phyloP scores from a whole-genome alignment of 2,329 filamentous ascomycete genomes.

The Acrocalymma vagum region DNA sequence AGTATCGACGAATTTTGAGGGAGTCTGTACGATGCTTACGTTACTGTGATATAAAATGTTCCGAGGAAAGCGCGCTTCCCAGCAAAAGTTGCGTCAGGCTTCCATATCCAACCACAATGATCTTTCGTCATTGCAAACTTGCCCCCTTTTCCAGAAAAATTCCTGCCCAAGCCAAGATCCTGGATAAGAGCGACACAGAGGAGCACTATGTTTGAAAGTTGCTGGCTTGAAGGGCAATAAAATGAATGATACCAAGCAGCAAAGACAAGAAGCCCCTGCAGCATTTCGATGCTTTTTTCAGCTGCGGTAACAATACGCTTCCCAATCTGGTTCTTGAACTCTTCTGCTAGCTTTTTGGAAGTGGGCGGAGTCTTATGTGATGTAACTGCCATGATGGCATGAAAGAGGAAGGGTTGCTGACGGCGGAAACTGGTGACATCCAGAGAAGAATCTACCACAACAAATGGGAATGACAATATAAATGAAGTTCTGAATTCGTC shows the following conservation, averaged over 20 bases:
- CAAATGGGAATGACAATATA: constrained; percentile 30
- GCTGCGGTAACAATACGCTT: constrained; percentile 40
- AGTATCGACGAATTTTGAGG: neutral
- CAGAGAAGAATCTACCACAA: constrained; percentile 19
- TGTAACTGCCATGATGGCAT: constrained; percentile 40
- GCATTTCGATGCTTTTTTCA: constrained; percentile 48
- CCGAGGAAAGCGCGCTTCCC: constrained; percentile 32
- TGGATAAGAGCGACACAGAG: constrained; percentile 47
- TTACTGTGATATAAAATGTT: constrained; percentile 21
- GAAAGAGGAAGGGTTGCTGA: constrained; percentile 45
- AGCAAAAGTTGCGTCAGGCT: constrained; percentile 6
- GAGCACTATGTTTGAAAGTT: constrained; percentile 44
- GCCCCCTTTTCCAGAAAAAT: constrained; percentile 12
- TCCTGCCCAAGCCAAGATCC: constrained; percentile 37
- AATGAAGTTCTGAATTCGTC: constrained; percentile 23
- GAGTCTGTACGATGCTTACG: constrained; percentile 18
- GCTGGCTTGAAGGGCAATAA: constrained; percentile 33
- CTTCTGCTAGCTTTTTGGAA: constrained; percentile 37
- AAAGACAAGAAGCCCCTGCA: constrained; percentile 50
- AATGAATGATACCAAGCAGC: constrained; percentile 48
- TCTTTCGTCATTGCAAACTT: neutral
- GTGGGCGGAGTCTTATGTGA: constrained; percentile 27
- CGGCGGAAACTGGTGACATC: constrained; percentile 20
- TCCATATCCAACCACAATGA: neutral
- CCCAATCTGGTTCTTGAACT: constrained; percentile 36